Evolutionary conservation across 768 basidiomycete species (phyloP).

Genomic region (Chalciporus pseudorubinellus): DNA sequence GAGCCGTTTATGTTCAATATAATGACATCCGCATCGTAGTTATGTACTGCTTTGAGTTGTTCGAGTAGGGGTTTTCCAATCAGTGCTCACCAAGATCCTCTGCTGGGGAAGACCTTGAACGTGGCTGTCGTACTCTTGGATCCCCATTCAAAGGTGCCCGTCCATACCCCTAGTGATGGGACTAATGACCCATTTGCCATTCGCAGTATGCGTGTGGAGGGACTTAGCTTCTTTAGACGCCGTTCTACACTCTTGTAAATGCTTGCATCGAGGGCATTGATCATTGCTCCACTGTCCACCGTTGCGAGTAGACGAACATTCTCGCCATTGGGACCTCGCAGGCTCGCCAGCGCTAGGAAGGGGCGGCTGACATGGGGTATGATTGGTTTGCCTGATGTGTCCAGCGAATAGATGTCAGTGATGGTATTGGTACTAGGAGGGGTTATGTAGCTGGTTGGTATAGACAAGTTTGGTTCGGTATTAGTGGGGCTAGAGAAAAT

Average conservation of each 20-base stretch:
- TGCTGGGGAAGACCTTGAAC: constrained; percentile 27
- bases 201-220: background rate
- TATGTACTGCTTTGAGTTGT: no score
- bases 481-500: no score
- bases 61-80: constrained; percentile 20
- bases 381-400: background rate
- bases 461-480: no score
- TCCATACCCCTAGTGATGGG: background rate
- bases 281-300: constrained; percentile 6
- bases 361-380: no score
- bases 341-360: background rate
- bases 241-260: no score
- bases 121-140: constrained; percentile 8
- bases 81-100: constrained; percentile 14
- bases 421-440: background rate
- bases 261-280: constrained; percentile 12
- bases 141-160: constrained; percentile 10
- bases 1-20: background rate
- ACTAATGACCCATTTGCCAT: constrained; percentile 3
- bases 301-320: constrained; percentile 4
- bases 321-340: constrained; percentile 17
- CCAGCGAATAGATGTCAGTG: background rate
- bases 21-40: constrained; percentile 3
- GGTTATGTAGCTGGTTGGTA: background rate
- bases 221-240: background rate